phyloP scores from a whole-genome alignment of 1,284 basidiomycete genomes.

The Rhodotorula sp. region DNA sequence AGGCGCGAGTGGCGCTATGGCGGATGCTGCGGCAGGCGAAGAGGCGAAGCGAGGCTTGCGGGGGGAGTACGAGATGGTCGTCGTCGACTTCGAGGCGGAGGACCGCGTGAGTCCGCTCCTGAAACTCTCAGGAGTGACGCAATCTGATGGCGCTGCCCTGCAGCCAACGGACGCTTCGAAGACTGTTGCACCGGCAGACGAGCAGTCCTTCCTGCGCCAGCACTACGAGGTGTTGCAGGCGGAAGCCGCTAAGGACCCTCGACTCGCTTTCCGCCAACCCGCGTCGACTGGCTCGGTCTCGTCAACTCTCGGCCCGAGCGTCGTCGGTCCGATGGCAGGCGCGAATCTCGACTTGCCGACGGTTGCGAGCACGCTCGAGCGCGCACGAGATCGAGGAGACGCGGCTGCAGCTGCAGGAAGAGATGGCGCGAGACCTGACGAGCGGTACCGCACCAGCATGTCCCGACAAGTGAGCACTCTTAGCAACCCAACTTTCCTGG shows the following conservation, averaged over 20 bases:
- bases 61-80: constrained; percentile 56
- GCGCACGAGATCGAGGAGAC: constrained; percentile 46
- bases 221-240: constrained; percentile 86
- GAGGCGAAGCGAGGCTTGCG: constrained; percentile 58
- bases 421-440: neutral
- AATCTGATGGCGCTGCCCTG: neutral
- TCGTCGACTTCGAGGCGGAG: constrained; percentile 48
- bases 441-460: constrained; percentile 7
- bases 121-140: neutral
- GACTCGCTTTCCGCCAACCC: constrained; percentile 63
- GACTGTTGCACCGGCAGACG: constrained; percentile 55
- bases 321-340: constrained; percentile 84
- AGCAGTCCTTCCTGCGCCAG: constrained; percentile 80
- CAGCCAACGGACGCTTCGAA: constrained; percentile 50
- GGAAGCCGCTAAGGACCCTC: constrained; percentile 80
- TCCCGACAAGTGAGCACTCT: constrained; percentile 18
- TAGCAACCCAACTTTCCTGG: neutral
- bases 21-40: constrained; percentile 56
- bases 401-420: neutral
- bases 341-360: constrained; percentile 76
- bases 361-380: constrained; percentile 83
- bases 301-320: constrained; percentile 46
- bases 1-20: neutral
- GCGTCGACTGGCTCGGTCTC: constrained; percentile 3
- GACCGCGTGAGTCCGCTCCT: constrained; percentile 41